Evolutionary conservation across 495 filamentous ascomycete genomes (phyloP), one percentile per base, ranked within the genome.

Genomic region (Hypoxylon rickii): DNA sequence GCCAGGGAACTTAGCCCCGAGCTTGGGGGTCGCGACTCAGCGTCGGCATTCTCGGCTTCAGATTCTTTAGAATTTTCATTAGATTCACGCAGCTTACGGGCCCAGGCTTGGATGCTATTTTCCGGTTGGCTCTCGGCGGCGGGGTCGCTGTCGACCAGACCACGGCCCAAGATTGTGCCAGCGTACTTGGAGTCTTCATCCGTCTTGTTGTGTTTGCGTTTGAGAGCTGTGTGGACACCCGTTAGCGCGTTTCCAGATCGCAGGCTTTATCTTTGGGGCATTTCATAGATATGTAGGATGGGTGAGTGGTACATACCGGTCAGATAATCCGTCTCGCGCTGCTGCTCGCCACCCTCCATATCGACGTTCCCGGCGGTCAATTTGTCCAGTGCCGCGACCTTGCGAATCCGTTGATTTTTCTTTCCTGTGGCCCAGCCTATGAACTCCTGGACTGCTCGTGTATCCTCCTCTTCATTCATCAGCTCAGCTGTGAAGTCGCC

Each of bases 191-290:
- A 84, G 55, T 93, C 89, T 57, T 94, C 89, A 24, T 72, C 76
- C 3, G 84, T 89, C 64, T 92, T 92, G 70, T 83, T 89, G 68
- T 93, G 87, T 52, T 91, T 93, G 65, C 89, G 88, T 70, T 92
- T 94, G 50, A 96, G 74, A 2, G 83, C 81, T 79, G 52, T 18
- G 16, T 41, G 29, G 3, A 6, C 12, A 6, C 41, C 40, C 7
- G 52, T 57, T 43, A 50, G 55, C 11, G 10, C 10, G 10, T 29
- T 10, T n/a, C n/a, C n/a, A n/a, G n/a, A n/a, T n/a, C n/a, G n/a
- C n/a, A n/a, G n/a, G n/a, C n/a, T n/a, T n/a, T n/a, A n/a, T n/a
- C n/a, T n/a, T n/a, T n/a, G n/a, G n/a, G n/a, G n/a, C n/a, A n/a
- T n/a, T n/a, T n/a, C n/a, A n/a, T n/a, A 32, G 24, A 22, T 17